These are phyloP conservation scores for Apiospora koreana DNA, from an alignment of 2,329 filamentous ascomycete species.

Conservation along the genomic window DNA sequence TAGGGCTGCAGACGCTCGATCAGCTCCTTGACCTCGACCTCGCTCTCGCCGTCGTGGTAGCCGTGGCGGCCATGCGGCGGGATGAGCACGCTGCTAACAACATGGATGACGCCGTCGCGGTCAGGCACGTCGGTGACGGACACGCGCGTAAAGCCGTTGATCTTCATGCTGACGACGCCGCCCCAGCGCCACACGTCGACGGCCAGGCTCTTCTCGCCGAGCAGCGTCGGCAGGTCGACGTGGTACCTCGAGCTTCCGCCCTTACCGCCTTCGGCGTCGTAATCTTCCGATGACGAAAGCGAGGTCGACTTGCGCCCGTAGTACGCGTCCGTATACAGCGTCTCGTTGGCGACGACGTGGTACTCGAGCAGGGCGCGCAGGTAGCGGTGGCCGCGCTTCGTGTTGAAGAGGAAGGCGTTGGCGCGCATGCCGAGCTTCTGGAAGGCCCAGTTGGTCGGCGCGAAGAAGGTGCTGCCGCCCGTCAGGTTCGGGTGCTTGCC, in stretches of 20 bases:
- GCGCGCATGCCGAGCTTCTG: constrained; percentile 67
- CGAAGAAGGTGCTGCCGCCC: constrained; percentile 75
- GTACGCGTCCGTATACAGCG: constrained; percentile 75
- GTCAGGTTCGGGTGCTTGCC: constrained; percentile 37
- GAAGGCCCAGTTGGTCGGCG: constrained; percentile 82
- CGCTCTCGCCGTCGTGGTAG: constrained; percentile 42
- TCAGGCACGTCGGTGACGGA: constrained; percentile 70
- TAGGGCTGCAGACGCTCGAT: constrained; percentile 49
- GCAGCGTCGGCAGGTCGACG: constrained; percentile 71
- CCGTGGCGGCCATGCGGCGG: constrained; percentile 63
- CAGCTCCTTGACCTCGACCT: constrained; percentile 61
- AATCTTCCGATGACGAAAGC: constrained; percentile 26
- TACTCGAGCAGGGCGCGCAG: constrained; percentile 64
- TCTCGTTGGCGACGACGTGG: constrained; percentile 35
- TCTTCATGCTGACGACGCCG: constrained; percentile 69
- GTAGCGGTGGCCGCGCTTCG: constrained; percentile 70
- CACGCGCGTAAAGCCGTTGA: constrained; percentile 74
- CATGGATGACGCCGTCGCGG: constrained; percentile 80
- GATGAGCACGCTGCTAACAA: constrained; percentile 71
- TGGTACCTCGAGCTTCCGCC: constrained; percentile 52
- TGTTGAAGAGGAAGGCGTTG: constrained; percentile 85
- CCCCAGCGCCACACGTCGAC: constrained; percentile 71
- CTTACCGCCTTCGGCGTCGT: constrained; percentile 29
- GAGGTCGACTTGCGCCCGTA: constrained; percentile 47
- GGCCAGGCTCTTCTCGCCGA: constrained; percentile 65